Evolutionary conservation across 768 basidiomycete genomes (phyloP), one percentile per base, ranked within the genome.

Genomic region (Leccinum subtestaceum): DNA sequence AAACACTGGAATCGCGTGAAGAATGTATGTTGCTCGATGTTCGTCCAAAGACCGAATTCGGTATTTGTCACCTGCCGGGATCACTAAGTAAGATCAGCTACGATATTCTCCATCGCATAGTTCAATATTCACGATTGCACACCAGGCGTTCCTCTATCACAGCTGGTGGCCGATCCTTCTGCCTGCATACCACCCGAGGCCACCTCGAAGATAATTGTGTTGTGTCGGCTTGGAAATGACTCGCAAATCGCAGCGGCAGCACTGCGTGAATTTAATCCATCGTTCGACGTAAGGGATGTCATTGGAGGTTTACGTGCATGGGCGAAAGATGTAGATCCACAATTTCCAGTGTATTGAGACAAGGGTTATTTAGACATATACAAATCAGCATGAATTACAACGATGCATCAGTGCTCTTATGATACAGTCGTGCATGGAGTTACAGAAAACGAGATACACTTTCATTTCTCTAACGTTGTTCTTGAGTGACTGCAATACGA

Each of bases 171-270:
- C 3, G 76, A 86, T 56, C 94, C 93, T 1, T 61, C 70, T n/a
- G 64, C 72, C 1, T 71, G 77, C 55, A 52, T 85, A n/a, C 66
- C 75, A 6, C 40, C 62, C 3, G 62, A 67, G 43, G 51, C 59
- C 27, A 55, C 60, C 19, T 69, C 63, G 10, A 71, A 77, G 9
- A 50, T 69, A 17, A 85, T 85, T 60, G 75, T 97, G 17, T 73
- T 97, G 27, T 98, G 95, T 73, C 82, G 93, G 31, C 77, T 93
- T 21, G 95, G 96, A 5, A 98, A 98, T 67, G 96, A 98, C 71
- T 96, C 93, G 1, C 91, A 93, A 70, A 81, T 92, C 19, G 96
- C 95, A 31, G 94, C 86, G 0, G 78, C 85, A 36, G 76, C 74
- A 8, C 65, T 68, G 51, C 65, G 60, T 21, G 71, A 67, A 49